Conservation (phyloP, 2,329 filamentous ascomycete genomes). For the Chaetomium globosum region DNA sequence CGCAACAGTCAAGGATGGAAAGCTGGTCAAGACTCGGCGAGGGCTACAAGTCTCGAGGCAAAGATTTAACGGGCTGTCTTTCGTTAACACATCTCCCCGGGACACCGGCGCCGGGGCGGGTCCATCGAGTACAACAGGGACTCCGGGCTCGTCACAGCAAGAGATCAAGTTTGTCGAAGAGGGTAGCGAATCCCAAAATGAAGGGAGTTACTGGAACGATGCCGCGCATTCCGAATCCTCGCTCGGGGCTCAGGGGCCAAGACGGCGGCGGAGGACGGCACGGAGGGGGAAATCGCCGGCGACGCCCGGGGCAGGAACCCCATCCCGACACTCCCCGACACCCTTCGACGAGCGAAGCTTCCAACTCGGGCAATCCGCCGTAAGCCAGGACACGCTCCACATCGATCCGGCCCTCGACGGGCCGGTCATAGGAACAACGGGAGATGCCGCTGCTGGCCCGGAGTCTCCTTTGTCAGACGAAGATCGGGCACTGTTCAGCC, state of each 20-base stretch:
- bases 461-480: slow-evolving; percentile 27
- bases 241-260: slow-evolving; percentile 22
- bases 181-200: slow-evolving; percentile 19
- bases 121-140: slow-evolving; percentile 18
- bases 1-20: slow-evolving; percentile 44
- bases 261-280: slow-evolving; percentile 22
- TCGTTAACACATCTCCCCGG: slow-evolving; percentile 44
- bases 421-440: neutral
- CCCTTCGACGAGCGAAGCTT: slow-evolving; percentile 11
- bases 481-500: slow-evolving; percentile 39
- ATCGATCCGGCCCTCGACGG: neutral
- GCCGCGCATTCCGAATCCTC: slow-evolving; percentile 1
- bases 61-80: slow-evolving; percentile 46
- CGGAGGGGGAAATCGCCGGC: slow-evolving; percentile 23
- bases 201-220: slow-evolving; percentile 16
- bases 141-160: slow-evolving; percentile 29
- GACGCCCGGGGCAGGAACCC: slow-evolving; percentile 14
- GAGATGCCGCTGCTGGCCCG: neutral
- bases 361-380: neutral
- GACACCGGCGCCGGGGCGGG: slow-evolving; percentile 16
- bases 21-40: slow-evolving; percentile 45
- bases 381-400: neutral
- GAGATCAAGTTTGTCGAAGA: slow-evolving; percentile 39
- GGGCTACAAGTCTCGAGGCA: slow-evolving; percentile 48
- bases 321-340: slow-evolving; percentile 14